Conservation (phyloP, 148 eudicot genomes). For the Camellia granthamiana region DNA sequence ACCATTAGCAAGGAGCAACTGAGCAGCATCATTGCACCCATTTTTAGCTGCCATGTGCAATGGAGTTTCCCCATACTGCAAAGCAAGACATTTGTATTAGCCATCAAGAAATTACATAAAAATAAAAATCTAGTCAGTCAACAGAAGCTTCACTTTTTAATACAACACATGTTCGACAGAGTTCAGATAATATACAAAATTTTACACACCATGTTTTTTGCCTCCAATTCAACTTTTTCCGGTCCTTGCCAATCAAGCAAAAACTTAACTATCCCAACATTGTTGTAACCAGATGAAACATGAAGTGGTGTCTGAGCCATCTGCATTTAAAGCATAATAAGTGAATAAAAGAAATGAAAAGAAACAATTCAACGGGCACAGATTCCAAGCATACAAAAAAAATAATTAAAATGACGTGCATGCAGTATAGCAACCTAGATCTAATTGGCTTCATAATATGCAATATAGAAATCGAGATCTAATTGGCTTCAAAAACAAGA, state of each 20-base stretch:
- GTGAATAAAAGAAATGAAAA: neutral
- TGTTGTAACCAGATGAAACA: conserved; percentile 87
- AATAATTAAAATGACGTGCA: too few relatives aligned
- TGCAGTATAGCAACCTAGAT: too few relatives aligned
- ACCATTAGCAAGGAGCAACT: conserved; percentile 87
- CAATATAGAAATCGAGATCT: neutral
- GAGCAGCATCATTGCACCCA: conserved; percentile 86
- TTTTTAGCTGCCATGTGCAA: conserved; percentile 99
- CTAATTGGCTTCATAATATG: neutral
- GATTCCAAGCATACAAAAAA: too few relatives aligned
- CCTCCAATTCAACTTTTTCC: conserved; percentile 81
- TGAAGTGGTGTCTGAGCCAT: conserved; percentile 94
- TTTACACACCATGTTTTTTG: conserved; percentile 84
- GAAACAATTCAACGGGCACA: neutral
- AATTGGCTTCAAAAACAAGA: neutral
- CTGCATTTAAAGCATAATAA: conserved; percentile 33
- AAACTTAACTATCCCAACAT: conserved; percentile 63
- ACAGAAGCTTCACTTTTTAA: neutral
- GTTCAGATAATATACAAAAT: neutral
- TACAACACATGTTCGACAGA: neutral
- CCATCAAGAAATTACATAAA: conserved; percentile 1
- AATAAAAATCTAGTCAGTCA: neutral
- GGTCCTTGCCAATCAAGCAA: conserved; percentile 64
- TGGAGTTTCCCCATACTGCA: conserved; percentile 99
- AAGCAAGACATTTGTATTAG: neutral